Evolutionary conservation across 495 filamentous ascomycete species (phyloP), one percentile per base, ranked within the genome.

Genomic region (Pseudotulostoma volvatum): DNA sequence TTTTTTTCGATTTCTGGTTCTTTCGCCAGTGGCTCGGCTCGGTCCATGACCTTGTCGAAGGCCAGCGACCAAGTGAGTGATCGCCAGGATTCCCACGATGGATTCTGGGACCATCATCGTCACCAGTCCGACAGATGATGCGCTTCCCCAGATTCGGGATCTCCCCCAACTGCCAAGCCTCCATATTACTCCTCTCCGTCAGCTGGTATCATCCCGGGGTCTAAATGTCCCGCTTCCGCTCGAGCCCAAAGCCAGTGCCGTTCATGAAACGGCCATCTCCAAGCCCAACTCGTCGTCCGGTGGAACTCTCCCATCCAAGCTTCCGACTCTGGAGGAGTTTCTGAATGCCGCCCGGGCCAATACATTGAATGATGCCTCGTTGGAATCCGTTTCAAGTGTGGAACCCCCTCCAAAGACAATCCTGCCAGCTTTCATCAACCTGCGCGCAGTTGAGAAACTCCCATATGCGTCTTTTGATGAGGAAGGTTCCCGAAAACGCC

Each of bases 121-220:
- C n/a, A 5, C 23, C 23, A 5, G 5, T 5, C 5, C 11, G 23
- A 11, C 5, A 11, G 23, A 28, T 28, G 23, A 28, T 5, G 11
- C 60, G 23, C 36, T 54, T 31, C 44, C 31, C 18, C 44, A 50
- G 20, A 45, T 59, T 31, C 63, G 64, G 41, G 65, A 68, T 45
- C 51, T 67, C 18, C 61, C 62, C 17, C 57, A 61, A 37, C 54
- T 60, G 7, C 57, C 56, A 20, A 49, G 57, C 38, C 49, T 71
- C 31, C 60, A 60, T 38, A 71, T 71, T 36, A 60, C 67, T 40
- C 66, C 67, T 37, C 51, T 71, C 31, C 63, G 64, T 30, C 62
- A 66, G 36, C 65, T 63, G 9, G 59, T 59, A 15, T 57, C 65
- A 20, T 62, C 59, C 15, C 60, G 65, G 30, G 51, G 48, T n/a